phyloP scores from a whole-genome alignment of 148 eudicot species.

The Amaranthus hypochondriacus region DNA sequence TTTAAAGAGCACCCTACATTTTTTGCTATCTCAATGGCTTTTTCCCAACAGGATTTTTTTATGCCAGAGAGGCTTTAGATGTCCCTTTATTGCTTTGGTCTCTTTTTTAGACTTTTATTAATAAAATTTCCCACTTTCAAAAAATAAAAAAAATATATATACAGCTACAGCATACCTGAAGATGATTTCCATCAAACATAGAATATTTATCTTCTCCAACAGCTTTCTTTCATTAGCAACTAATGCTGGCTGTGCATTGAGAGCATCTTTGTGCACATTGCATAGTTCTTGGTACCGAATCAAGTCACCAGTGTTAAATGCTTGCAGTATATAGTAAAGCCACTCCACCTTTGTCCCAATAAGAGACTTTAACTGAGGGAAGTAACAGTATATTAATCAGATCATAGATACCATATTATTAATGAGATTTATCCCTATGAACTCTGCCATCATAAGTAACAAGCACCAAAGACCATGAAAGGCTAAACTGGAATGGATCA shows the following conservation, averaged over 20 bases:
- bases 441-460: not conserved
- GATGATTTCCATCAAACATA: conserved; percentile 96
- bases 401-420: not conserved
- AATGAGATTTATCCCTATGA: not conserved
- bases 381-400: conserved; percentile 19
- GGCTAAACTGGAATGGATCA: too few relatives aligned
- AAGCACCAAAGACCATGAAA: not conserved
- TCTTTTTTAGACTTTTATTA: too few relatives aligned
- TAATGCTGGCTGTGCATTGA: conserved; percentile 82
- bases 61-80: too few relatives aligned
- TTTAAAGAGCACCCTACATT: too few relatives aligned
- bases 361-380: conserved; percentile 66
- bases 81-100: too few relatives aligned
- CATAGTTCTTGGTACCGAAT: conserved; percentile 85
- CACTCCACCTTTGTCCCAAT: conserved; percentile 93
- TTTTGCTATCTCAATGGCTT: too few relatives aligned
- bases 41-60: too few relatives aligned
- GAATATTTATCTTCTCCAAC: conserved; percentile 90
- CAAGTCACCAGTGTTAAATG: conserved; percentile 84
- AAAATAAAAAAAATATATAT: too few relatives aligned
- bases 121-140: too few relatives aligned
- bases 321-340: conserved; percentile 88
- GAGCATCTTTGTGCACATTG: conserved; percentile 68
- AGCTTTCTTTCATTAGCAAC: conserved; percentile 87
- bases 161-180: conserved; percentile 46